phyloP scores from a whole-genome alignment of 2,329 filamentous ascomycete genomes.

The Exophiala dermatitidis region DNA sequence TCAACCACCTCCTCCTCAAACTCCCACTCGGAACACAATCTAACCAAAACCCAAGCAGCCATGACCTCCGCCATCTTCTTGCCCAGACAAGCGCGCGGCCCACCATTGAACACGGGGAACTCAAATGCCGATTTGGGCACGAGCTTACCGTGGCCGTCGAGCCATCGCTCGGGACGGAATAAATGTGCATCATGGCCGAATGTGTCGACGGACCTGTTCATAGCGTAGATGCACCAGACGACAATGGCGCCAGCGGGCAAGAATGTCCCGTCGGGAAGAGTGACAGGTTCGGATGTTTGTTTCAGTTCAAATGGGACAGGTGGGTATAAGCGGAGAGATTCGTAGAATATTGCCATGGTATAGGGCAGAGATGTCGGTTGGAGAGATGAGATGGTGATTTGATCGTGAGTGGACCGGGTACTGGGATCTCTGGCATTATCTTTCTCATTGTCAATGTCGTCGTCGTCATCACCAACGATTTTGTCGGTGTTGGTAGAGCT shows the following conservation, averaged over 20 bases:
- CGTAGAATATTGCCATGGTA: conserved; percentile 54
- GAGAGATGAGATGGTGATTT: conserved; percentile 33
- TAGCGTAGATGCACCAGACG: conserved; percentile 59
- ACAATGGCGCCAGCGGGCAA: conserved; percentile 50
- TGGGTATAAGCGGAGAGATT: conserved; percentile 55
- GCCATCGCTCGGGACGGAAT: conserved; percentile 51
- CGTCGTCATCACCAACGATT: too few relatives aligned
- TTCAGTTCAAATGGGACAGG: conserved; percentile 62
- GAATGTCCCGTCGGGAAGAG: conserved; percentile 39
- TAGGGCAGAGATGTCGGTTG: conserved; percentile 45
- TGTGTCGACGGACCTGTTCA: conserved; percentile 50
- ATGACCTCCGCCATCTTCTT: conserved; percentile 59
- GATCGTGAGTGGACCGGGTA: not conserved
- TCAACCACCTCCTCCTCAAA: conserved; percentile 33
- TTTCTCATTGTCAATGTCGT: not conserved
- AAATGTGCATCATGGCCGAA: conserved; percentile 52
- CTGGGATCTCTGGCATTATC: not conserved
- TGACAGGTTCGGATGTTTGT: conserved; percentile 47
- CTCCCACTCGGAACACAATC: conserved; percentile 46
- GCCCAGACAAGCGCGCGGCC: conserved; percentile 54
- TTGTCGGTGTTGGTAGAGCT: too few relatives aligned
- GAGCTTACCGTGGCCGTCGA: conserved; percentile 35
- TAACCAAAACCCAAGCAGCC: conserved; percentile 50
- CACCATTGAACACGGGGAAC: conserved; percentile 60
- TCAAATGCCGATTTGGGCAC: conserved; percentile 46